Evolutionary conservation across 768 basidiomycete species (phyloP), one percentile per base, ranked within the genome.

Genomic region (Leccinum rimulosum): DNA sequence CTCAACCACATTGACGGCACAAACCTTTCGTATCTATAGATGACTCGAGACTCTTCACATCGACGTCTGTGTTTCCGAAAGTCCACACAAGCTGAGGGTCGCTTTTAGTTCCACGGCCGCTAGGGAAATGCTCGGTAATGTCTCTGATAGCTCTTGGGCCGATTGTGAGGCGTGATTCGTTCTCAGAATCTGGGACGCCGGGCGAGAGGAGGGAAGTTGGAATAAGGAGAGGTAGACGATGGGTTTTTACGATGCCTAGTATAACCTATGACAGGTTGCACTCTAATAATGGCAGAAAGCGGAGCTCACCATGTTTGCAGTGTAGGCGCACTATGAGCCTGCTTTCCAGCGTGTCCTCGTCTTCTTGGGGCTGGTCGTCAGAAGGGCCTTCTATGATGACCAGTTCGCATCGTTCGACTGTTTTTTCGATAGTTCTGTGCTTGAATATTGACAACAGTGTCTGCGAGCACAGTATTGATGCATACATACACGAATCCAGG

Each of bases 71-170:
- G 53, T 86, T 81, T 19, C 79, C 80, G 67, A 94, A 93, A n/a
- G 75, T 82, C 92, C 92, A 94, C 5, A 89, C 80, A 17, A 94
- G 80, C 66, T 90, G 88, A 30, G 90, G 89, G 63, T 94, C 92
- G 11, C 79, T 81, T 65, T 86, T 88, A 11, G 74, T 68, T 4
- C 85, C 84, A 62, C 82, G 85, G 11, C 83, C 76, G 22, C 82
- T 73, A 0, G 89, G 84, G 61, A 94, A 94, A 70, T 92, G 91
- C 50, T 93, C 92, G 22, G 92, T 80, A 70, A 93, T 84, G 64
- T 91, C 89, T 68, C 80, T 86, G 49, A 94, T 74, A 14, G 85
- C 82, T 64, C 82, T 82, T 30, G 92, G 87, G 11, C 89, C 89
- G 57, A 94, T 85, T 7, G 80, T 84, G 12, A 93, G 70, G 25